A percentile compares a stretch with the other conserved stretches of the same genome.
Conservation (phyloP, 2,329 filamentous ascomycete species). For the Penicillium sp. region DNA sequence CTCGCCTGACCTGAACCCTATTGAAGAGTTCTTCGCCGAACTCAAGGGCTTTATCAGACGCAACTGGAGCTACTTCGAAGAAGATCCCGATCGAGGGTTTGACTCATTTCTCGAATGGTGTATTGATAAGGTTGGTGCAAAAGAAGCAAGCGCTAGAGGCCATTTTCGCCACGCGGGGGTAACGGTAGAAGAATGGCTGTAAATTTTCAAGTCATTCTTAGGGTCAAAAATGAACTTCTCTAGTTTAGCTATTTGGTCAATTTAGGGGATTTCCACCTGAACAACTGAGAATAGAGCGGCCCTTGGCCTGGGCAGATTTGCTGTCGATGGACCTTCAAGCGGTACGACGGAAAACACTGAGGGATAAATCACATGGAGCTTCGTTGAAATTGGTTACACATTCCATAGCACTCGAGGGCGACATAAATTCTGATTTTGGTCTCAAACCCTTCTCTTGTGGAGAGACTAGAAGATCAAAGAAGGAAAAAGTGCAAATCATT, state of each 20-base stretch:
- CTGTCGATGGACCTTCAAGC: too few relatives aligned
- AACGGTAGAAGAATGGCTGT: too few relatives aligned
- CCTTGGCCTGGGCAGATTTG: too few relatives aligned
- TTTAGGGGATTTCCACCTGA: too few relatives aligned
- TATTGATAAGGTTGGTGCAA: not conserved
- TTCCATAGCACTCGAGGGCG: not conserved
- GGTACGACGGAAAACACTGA: too few relatives aligned
- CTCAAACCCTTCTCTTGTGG: not conserved
- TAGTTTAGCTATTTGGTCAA: too few relatives aligned
- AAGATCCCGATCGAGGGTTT: not conserved
- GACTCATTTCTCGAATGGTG: slow-evolving; percentile 1
- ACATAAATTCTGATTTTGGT: not conserved
- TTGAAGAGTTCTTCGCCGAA: slow-evolving; percentile 2
- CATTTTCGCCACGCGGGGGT: not conserved
- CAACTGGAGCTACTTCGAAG: not conserved
- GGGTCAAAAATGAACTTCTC: too few relatives aligned
- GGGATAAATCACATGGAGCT: too few relatives aligned
- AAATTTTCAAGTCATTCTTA: too few relatives aligned
- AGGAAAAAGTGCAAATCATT: not conserved
- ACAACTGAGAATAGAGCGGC: too few relatives aligned
- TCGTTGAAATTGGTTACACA: not conserved
- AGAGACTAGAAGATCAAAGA: not conserved
- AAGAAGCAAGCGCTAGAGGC: not conserved
- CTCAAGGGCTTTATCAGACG: not conserved
- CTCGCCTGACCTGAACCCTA: slow-evolving; percentile 3